Evolutionary conservation across 805 yeast species (phyloP).

Genomic region (Blastobotrys attinorum): DNA sequence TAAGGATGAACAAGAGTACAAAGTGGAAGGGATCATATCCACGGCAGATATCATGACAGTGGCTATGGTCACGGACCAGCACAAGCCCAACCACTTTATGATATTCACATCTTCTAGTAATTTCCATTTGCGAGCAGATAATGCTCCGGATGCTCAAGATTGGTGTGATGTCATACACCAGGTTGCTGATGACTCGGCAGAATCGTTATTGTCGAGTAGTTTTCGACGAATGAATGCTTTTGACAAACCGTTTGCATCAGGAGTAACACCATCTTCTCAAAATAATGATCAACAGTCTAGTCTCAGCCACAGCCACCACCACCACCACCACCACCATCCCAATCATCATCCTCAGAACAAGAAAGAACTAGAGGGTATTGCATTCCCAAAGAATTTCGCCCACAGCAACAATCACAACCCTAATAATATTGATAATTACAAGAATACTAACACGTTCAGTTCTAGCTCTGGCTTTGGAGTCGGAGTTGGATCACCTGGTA

Average conservation of each 20-base stretch:
- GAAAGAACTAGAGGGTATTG: background rate
- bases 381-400: background rate
- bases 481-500: background rate
- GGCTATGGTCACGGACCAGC: constrained; percentile 21
- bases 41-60: constrained; percentile 28
- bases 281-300: constrained; percentile 1
- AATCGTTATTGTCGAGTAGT: constrained; percentile 12
- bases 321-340: constrained; percentile 3
- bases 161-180: constrained; percentile 25
- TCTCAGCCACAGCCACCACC: background rate
- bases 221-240: constrained; percentile 9
- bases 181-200: constrained; percentile 19
- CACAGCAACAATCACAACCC: background rate
- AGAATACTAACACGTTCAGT: background rate
- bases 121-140: constrained; percentile 24
- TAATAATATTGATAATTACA: background rate
- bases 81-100: constrained; percentile 22
- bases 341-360: constrained; percentile 1
- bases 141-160: constrained; percentile 21
- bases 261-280: no score
- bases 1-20: constrained; percentile 31
- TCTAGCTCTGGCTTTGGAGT: background rate
- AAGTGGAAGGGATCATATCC: constrained; percentile 24
- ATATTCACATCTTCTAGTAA: constrained; percentile 26
- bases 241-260: background rate